Evolutionary conservation across 2,329 filamentous ascomycete species (phyloP).

Genomic region (Fusarium incarnatum): DNA sequence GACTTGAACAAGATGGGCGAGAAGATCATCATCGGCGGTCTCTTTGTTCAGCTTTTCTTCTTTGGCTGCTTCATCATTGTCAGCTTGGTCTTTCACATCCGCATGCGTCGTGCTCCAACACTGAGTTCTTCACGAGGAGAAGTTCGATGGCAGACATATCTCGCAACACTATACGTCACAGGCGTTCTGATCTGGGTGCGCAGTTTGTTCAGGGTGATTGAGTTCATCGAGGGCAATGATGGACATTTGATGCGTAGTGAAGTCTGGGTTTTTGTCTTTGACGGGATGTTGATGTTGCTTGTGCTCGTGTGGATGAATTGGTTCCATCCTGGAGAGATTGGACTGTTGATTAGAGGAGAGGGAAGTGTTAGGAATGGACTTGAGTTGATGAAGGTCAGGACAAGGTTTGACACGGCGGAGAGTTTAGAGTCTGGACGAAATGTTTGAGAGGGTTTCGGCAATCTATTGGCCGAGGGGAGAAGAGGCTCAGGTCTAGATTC

Average conservation of each 20-base stretch:
- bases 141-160: conserved; percentile 51
- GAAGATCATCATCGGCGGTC: conserved; percentile 62
- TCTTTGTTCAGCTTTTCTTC: conserved; percentile 66
- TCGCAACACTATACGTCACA: conserved; percentile 44
- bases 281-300: conserved; percentile 52
- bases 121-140: conserved; percentile 10
- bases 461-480: neutral
- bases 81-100: conserved; percentile 58
- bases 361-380: conserved; percentile 40
- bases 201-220: conserved; percentile 56
- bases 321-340: conserved; percentile 48
- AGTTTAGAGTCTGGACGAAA: conserved; percentile 27
- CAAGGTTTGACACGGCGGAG: conserved; percentile 24
- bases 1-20: conserved; percentile 52
- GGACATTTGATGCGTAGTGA: conserved; percentile 52
- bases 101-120: conserved; percentile 38
- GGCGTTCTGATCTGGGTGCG: conserved; percentile 55
- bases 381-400: conserved; percentile 33
- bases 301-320: conserved; percentile 47
- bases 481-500: neutral
- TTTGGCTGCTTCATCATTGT: conserved; percentile 65
- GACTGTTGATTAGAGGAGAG: conserved; percentile 42
- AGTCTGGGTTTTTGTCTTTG: conserved; percentile 53
- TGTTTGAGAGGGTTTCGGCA: neutral
- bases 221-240: conserved; percentile 54